These are phyloP conservation scores for Haplographium delicatum DNA, from an alignment of 495 filamentous ascomycete genomes.

Conservation along the genomic window DNA sequence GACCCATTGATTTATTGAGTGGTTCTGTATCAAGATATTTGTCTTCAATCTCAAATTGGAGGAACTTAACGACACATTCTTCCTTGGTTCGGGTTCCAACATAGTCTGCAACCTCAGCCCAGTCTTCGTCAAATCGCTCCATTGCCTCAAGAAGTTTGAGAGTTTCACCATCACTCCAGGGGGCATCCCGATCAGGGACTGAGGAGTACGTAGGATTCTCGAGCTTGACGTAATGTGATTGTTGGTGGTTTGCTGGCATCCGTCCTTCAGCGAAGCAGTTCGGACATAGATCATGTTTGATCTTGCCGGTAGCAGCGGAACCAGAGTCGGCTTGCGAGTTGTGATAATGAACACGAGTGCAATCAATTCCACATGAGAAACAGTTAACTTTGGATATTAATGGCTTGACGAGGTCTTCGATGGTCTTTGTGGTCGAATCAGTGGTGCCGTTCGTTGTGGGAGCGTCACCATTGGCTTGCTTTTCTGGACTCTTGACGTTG, in stretches of 20 bases:
- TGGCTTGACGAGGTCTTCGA: constrained; percentile 55
- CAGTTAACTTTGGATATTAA: constrained; percentile 65
- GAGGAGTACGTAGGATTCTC: constrained; percentile 76
- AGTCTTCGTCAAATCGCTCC: constrained; percentile 90
- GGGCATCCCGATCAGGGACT: constrained; percentile 70
- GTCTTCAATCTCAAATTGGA: constrained; percentile 86
- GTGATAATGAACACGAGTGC: constrained; percentile 87
- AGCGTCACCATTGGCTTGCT: constrained; percentile 71
- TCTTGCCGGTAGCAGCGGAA: constrained; percentile 51
- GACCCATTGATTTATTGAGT: constrained; percentile 48
- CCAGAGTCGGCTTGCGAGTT: constrained; percentile 53
- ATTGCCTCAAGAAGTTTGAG: constrained; percentile 81
- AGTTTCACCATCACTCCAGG: constrained; percentile 86
- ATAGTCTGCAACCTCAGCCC: constrained; percentile 85
- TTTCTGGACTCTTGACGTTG: constrained; percentile 42
- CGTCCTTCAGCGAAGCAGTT: constrained; percentile 80
- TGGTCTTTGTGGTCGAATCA: constrained; percentile 44
- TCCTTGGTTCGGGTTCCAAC: constrained; percentile 89
- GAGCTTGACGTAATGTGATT: constrained; percentile 74
- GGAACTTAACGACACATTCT: constrained; percentile 93
- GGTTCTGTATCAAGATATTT: constrained; percentile 78
- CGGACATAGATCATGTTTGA: constrained; percentile 81
- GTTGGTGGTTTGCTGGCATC: constrained; percentile 66
- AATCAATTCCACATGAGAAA: constrained; percentile 87
- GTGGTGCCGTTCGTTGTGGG: constrained; percentile 51